Evolutionary conservation across 495 filamentous ascomycete genomes (phyloP), one percentile per base, ranked within the genome.

Genomic region (Aspergillus biplanus): DNA sequence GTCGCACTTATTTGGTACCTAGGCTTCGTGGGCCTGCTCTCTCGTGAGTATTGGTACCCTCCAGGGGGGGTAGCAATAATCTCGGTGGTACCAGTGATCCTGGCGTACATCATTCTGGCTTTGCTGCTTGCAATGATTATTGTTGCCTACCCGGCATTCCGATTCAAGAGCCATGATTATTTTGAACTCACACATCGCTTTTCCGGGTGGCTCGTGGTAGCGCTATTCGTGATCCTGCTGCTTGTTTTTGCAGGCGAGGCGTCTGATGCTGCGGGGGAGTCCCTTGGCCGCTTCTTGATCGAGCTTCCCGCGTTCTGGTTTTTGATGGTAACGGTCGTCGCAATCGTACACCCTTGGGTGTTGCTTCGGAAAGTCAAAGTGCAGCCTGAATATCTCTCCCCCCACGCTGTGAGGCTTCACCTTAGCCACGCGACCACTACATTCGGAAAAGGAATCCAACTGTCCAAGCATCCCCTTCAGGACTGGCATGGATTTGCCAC

Each of bases 401-500:
- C 83, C 46, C 90, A 93, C 71, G 90, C 89, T 27, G 81, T 88
- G 44, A 83, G 87, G n/a, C 81, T 93, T 39, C 86, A 90, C 73
- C 89, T 92, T 74, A 77, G 81, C 68, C 85, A 90, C 67, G 73
- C 78, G 61, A 77, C 68, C 12, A 79, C 78, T 42, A 67, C 67
- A 2, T 80, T 80, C 52, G 78, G 75, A n/a, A 77, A 79, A 62
- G 78, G 78, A n/a, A 78, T 73, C 57, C 75, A 77, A 46, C 76
- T 83, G 55, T 75, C 80, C 63, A 78, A 82, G 55, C 72, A 83
- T 78, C 79, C 87, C 0, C 75, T 95, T 56, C 83, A 78, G 12
- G 91, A 96, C 79, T 92, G 89, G 83, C 92, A 96, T 75, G 83
- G 88, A 7, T 96, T 96, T 65, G 92, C 91, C 18, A 89, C 88